Percentiles rank a stretch among this genome's conserved stretches.
Conservation (phyloP, 1,139 yeast species). For the Trichomonascaceae sp. region DNA sequence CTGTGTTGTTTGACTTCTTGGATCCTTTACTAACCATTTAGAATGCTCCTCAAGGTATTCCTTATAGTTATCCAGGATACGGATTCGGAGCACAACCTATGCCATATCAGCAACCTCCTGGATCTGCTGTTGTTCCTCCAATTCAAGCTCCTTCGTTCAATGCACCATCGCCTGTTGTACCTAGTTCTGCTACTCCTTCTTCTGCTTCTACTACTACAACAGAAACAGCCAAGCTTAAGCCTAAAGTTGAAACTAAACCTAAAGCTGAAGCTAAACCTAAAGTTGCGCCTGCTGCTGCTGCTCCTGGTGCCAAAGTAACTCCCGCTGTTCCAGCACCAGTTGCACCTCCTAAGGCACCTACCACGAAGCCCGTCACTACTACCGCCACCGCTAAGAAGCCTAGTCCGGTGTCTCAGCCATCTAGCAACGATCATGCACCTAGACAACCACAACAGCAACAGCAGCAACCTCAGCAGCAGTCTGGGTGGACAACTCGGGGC, state of each 20-base stretch:
- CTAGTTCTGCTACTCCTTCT: not conserved
- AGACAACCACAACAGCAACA: conserved; percentile 35
- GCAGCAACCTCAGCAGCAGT: conserved; percentile 30
- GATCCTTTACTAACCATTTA: conserved; percentile 6
- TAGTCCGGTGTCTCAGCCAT: not conserved
- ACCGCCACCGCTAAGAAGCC: conserved; percentile 1
- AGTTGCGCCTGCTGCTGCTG: conserved; percentile 8
- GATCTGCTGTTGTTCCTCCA: not conserved
- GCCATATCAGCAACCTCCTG: conserved; percentile 6
- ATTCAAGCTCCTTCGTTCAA: not conserved
- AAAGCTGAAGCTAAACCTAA: not conserved
- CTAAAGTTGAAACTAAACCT: not conserved
- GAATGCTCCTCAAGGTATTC: conserved; percentile 6
- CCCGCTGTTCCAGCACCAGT: conserved; percentile 27
- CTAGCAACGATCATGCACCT: not conserved
- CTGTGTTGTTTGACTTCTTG: conserved; percentile 4
- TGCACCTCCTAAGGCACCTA: not conserved
- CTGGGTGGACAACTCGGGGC: not conserved
- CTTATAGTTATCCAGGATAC: conserved; percentile 2
- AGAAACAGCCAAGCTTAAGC: not conserved
- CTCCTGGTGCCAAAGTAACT: conserved; percentile 21
- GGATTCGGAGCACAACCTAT: not conserved
- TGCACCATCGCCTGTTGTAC: not conserved
- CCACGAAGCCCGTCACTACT: no score
- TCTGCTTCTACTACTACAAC: not conserved